Evolutionary conservation across 345 rosid genomes (phyloP), one percentile per base, ranked within the genome.

Genomic region (Euphorbia peplus): DNA sequence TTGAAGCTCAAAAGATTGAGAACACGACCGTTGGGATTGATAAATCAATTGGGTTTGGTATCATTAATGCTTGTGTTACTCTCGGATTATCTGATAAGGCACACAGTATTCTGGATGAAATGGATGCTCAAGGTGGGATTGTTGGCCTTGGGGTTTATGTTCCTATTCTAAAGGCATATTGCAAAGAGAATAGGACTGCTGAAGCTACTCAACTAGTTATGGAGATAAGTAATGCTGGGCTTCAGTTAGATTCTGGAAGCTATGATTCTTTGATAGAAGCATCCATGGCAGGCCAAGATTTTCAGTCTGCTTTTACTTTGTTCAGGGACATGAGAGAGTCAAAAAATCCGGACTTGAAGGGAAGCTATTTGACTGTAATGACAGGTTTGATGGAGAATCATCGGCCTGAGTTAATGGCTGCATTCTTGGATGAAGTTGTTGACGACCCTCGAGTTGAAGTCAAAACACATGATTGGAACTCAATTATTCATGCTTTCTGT

Each of bases 401-500:
- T 19, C 66, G 75, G 28, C 75, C 70, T 35, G 70, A 58, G 42
- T 59, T 72, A 47, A 65, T 65, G 63, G 95, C 97, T 66, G 95
- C 96, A 26, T 88, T 87, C 81, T 73, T 90, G 21, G 99, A 95
- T 69, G 99, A 91, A 81, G 87, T 88, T 65, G 88, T 95, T 4
- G 99, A 87, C 76, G 99, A 91, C 58, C 99, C 95, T 68, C 85
- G 89, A 39, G 78, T 88, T 11, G 95, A 88, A 76, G 96, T 89
- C 69, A 92, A 91, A 63, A 85, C 95, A 21, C 99, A 91, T 61
- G 99, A 95, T 72, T 95, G 97, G 96, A 95, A 95, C 73, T 91
- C 99, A 41, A 95, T 95, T 47, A 88, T 95, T 76, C 96, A 95
- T 37, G 96, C 97, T 56, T 95, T 91, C 3, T 91, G 95, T 80